Evolutionary conservation across 2,329 filamentous ascomycete species (phyloP), one percentile per base, ranked within the genome.

Genomic region (Chaetomiaceae sp.): DNA sequence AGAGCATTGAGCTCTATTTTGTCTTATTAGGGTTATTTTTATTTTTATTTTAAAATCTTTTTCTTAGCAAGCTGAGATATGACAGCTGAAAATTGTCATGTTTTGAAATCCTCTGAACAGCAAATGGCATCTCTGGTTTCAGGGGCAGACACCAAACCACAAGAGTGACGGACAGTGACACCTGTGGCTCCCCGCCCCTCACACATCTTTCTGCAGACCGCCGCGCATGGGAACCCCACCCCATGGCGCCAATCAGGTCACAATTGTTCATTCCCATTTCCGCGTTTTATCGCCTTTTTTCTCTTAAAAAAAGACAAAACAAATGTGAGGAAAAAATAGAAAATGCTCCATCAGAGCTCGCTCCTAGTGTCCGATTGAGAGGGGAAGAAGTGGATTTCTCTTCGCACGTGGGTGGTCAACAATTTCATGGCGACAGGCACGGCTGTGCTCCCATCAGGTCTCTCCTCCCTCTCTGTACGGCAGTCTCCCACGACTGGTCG

Each of bases 181-280:
- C 48, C 30, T 21, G 8, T 21, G 23, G 33, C n/a, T 23, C 33
- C 33, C 27, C 25, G 18, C 41, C 25, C 41, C 34, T 27, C 34
- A 25, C 20, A 27, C 40, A 33, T 37, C 46, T 4, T 48, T 30
- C 48, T 51, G 47, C 51, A 49, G 47, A 51, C 51, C 53, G 53
- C 48, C 43, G 51, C 48, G 33, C 23, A 34, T 27, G 25, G n/a
- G 25, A 27, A 27, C 25, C 25, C 25, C 25, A 5, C 25, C 9
- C 5, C 25, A 27, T 27, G 25, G 25, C 25, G 25, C 25, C 25
- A 9, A 20, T n/a, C 4, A 36, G 7, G n/a, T n/a, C n/a, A n/a
- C n/a, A n/a, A n/a, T n/a, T n/a, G n/a, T n/a, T n/a, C n/a, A n/a
- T n/a, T n/a, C n/a, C 33, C 43, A 16, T 36, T 23, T 47, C 33